Evolutionary conservation across 768 basidiomycete species (phyloP), one percentile per base, ranked within the genome.

Genomic region (Psilocybe cyanescens): DNA sequence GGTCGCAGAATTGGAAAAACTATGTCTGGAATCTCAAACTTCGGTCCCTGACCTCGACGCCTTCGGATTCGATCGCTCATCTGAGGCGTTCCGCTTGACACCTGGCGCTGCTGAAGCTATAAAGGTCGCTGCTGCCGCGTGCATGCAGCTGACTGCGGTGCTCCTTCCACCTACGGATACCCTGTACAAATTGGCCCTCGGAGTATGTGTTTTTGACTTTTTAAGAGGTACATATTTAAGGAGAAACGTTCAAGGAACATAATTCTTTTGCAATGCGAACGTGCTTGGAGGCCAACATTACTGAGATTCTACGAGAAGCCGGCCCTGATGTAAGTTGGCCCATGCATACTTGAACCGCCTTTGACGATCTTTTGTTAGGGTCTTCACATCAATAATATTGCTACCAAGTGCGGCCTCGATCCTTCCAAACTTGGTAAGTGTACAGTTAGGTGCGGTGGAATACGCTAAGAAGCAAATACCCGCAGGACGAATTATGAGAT

Each of bases 241-340:
- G 33, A 35, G 33, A 35, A 7, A 11, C 33, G 11, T 24, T 45
- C 7, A 45, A 75, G 73, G 65, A 71, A 55, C 66, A 66, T 48
- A 67, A 71, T 60, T 68, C 75, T 1, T 68, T 72, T 14, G 74
- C 74, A 8, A 16, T 75, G 14, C 71, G 74, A 9, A 67, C 70
- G 37, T 74, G 73, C 47, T 54, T 75, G 3, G 74, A 76, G 57
- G 70, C 71, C 1, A 71, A 75, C 54, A 77, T 80, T 8, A 74
- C 73, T 1, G 79, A 81, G 58, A 78, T 81, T 3, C 62, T 82
- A 12, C 72, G 76, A 1, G 78, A 78, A 57, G 78, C 74, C 11
- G 80, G 80, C 14, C 69, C 72, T 3, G 51, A 74, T 46, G 77
- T 75, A 47, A 5, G 58, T 48, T 11, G 6, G 31, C 59, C 24